These are phyloP conservation scores for Exutisphaerella laricina DNA, from an alignment of 2,329 filamentous ascomycete genomes.

Conservation along the genomic window DNA sequence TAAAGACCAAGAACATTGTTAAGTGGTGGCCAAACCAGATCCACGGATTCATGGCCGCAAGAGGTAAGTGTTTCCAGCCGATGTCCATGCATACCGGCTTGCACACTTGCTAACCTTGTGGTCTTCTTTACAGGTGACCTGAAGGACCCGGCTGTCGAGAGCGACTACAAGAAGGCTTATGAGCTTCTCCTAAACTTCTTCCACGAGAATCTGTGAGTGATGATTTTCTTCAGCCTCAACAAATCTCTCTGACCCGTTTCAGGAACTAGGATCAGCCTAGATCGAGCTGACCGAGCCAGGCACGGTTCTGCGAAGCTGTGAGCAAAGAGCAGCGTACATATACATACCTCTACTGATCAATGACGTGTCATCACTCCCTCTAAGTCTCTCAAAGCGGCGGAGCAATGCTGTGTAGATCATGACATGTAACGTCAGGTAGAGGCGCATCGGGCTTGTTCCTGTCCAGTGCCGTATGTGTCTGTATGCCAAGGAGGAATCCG, in stretches of 20 bases:
- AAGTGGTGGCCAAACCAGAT: conserved; percentile 46
- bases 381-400: no score
- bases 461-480: no score
- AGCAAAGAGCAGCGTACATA: no score
- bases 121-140: no score
- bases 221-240: background rate
- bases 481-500: no score
- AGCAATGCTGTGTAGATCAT: no score
- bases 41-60: conserved; percentile 28
- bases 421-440: no score
- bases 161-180: conserved; percentile 48
- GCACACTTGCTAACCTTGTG: no score
- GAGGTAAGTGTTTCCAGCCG: no score
- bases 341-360: no score
- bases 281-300: conserved; percentile 2
- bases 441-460: no score
- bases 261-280: background rate
- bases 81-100: no score
- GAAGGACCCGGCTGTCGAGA: conserved; percentile 44
- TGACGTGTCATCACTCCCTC: background rate
- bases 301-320: conserved; percentile 4
- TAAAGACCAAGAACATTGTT: conserved; percentile 45
- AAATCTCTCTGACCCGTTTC: conserved; percentile 3
- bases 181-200: conserved; percentile 47
- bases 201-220: conserved; percentile 49